Base-by-base conservation (phyloP, 163 green algal species). In the Chlorella variabilis region DNA sequence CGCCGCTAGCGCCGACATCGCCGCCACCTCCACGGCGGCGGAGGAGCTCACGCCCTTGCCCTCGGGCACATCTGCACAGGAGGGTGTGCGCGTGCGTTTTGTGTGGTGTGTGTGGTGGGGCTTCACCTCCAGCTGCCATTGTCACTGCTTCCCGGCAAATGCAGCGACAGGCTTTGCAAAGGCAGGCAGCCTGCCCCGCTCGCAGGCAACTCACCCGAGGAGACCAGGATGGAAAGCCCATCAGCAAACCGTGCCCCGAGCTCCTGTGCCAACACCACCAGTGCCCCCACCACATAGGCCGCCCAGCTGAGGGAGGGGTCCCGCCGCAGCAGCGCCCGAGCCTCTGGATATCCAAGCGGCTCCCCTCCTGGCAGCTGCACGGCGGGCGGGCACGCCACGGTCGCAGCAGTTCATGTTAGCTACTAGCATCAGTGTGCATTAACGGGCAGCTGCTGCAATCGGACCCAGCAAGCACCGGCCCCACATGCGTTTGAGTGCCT, bases 21-120 rank as follows among this genome's bases (percentile, higher is more conserved):
- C 80, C 6, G 94, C 89, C 58, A 98, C 96, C 85, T 99, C 96
- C 59, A 99, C 86, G 2, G 96, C 93, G 4, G 96, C 96, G 27
- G 91, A 97, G 18, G 88, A 96, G 23, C 90, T 95, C 33, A 99
- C 96, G 7, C 96, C 96, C 85, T 96, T 96, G 65, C 96, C 96
- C 86, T 98, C 94, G 0, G 96, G 95, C 74, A 99, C 94, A 23
- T 92, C 82, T 82, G 76, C 76, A 68, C 5, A 9, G 1, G 23
- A 34, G 3, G 3, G 17, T 20, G 45, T 8, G 63, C 63, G 9
- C 13, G 18, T 13, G 31, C 20, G 20, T n/a, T n/a, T n/a, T n/a
- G n/a, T n/a, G n/a, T n/a, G n/a, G n/a, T n/a, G n/a, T n/a, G n/a
- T n/a, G n/a, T n/a, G n/a, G n/a, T n/a, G n/a, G n/a, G n/a, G n/a